phyloP scores from a whole-genome alignment of 495 filamentous ascomycete species.

The Collariella sp. region DNA sequence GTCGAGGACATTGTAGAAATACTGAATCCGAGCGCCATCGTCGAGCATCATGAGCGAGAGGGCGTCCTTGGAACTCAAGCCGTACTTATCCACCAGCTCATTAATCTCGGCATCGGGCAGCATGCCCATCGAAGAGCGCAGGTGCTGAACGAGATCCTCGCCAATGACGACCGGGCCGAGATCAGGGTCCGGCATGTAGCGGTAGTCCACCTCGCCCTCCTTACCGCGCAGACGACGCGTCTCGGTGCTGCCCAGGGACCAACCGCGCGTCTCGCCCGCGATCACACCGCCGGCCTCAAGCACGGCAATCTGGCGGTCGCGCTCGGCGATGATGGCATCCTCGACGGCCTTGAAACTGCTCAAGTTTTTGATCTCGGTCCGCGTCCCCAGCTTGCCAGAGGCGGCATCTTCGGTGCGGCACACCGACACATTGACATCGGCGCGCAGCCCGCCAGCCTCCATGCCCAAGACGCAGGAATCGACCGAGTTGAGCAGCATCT shows the following conservation, averaged over 20 bases:
- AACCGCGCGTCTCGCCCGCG: constrained; percentile 85
- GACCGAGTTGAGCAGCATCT: constrained; percentile 67
- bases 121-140: constrained; percentile 52
- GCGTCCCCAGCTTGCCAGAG: constrained; percentile 56
- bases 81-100: constrained; percentile 49
- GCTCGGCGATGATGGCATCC: constrained; percentile 85
- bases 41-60: constrained; percentile 71
- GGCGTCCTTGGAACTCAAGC: constrained; percentile 76
- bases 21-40: constrained; percentile 70
- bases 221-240: constrained; percentile 80
- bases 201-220: constrained; percentile 94
- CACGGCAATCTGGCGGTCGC: constrained; percentile 74
- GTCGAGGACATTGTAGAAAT: constrained; percentile 68
- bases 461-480: constrained; percentile 81
- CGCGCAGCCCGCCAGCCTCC: constrained; percentile 84
- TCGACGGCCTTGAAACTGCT: constrained; percentile 91
- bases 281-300: constrained; percentile 71
- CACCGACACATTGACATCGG: constrained; percentile 93
- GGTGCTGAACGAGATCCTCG: constrained; percentile 53
- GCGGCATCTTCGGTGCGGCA: constrained; percentile 39
- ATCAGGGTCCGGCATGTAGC: constrained; percentile 98
- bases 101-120: constrained; percentile 62
- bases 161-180: constrained; percentile 71
- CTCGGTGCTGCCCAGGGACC: constrained; percentile 70
- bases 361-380: constrained; percentile 97